Evolutionary conservation across 2,329 filamentous ascomycete genomes (phyloP).

Genomic region (Cadophora sp.): DNA sequence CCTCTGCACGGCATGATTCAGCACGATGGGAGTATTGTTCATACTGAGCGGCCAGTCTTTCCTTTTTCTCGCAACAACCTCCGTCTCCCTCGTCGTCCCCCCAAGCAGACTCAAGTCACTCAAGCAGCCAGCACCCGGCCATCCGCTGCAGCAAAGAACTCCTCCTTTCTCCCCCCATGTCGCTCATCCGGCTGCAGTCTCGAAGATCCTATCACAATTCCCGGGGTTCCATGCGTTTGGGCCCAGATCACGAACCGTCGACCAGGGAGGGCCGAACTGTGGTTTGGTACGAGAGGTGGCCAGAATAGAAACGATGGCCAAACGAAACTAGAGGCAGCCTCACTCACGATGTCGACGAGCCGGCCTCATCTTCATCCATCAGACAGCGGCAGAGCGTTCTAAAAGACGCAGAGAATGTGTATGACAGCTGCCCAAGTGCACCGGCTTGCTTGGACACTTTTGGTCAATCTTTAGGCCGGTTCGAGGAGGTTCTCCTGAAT

Average conservation of each 20-base stretch:
- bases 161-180: constrained; percentile 17
- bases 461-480: neutral
- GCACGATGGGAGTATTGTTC: constrained; percentile 9
- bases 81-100: neutral
- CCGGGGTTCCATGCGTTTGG: constrained; percentile 27
- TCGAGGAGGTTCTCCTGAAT: constrained; percentile 15
- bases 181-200: constrained; percentile 32
- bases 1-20: constrained; percentile 13
- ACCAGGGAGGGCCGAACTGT: constrained; percentile 14
- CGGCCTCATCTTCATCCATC: neutral
- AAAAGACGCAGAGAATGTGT: constrained; percentile 14
- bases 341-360: neutral
- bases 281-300: constrained; percentile 11
- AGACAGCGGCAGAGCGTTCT: constrained; percentile 18
- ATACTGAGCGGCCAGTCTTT: neutral
- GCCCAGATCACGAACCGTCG: constrained; percentile 8
- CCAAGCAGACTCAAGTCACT: neutral
- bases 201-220: constrained; percentile 27
- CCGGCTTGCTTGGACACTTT: constrained; percentile 5
- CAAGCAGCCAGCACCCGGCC: neutral
- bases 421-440: constrained; percentile 13
- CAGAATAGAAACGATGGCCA: constrained; percentile 18
- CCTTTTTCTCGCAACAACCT: constrained; percentile 10
- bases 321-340: constrained; percentile 16
- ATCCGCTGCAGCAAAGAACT: constrained; percentile 11